These are phyloP conservation scores for Phanerochaete sordida DNA, from an alignment of 768 basidiomycete genomes.

Conservation along the genomic window DNA sequence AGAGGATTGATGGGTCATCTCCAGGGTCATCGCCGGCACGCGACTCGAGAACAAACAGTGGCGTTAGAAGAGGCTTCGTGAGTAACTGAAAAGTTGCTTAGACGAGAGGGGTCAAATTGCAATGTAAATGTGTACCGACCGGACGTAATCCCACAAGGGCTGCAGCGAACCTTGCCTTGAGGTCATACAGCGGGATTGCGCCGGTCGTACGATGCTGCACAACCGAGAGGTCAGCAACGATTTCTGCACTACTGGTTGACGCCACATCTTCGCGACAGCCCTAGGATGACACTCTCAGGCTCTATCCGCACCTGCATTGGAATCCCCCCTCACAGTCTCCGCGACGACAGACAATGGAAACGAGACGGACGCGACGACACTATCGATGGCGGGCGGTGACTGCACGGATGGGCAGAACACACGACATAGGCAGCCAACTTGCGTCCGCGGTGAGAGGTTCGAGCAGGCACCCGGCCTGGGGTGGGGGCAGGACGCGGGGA, in stretches of 20 bases:
- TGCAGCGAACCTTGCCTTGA: neutral
- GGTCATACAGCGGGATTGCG: neutral
- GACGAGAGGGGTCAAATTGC: neutral
- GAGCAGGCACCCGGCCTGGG: neutral
- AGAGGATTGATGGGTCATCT: neutral
- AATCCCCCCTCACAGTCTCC: neutral
- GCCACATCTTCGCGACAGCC: neutral
- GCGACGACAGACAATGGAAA: neutral
- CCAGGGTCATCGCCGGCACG: neutral
- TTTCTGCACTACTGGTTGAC: neutral
- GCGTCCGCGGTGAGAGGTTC: neutral
- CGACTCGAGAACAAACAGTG: constrained; percentile 4
- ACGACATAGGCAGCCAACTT: neutral
- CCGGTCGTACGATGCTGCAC: neutral
- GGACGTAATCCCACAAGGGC: constrained; percentile 4
- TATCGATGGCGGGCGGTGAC: constrained; percentile 2
- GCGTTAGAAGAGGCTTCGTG: constrained; percentile 2
- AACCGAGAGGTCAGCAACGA: neutral
- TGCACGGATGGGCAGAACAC: neutral
- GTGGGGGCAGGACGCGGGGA: neutral
- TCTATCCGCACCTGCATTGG: neutral
- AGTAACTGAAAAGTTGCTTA: neutral
- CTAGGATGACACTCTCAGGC: neutral
- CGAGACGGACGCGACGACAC: neutral
- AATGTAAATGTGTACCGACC: neutral